Percentiles rank a stretch among this genome's conserved stretches.
phyloP scores from a whole-genome alignment of 805 yeast genomes.

The Priceomyces fermenticarens region DNA sequence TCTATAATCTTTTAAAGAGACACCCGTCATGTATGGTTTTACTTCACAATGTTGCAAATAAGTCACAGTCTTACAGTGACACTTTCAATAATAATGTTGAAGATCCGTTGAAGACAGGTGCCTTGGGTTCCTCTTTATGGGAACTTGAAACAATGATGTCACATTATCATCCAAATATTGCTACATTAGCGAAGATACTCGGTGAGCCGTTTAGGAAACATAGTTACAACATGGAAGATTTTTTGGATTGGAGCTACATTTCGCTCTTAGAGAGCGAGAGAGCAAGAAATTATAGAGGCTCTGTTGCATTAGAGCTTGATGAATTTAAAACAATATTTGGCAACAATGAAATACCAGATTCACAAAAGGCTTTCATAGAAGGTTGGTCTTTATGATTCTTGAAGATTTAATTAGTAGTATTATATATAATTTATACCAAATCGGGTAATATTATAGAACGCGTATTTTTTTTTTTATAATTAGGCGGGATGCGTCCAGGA shows the following conservation, averaged over 20 bases:
- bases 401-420: background rate
- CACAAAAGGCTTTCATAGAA: constrained; percentile 13
- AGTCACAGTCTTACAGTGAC: constrained; percentile 42
- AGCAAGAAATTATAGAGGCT: constrained; percentile 61
- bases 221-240: constrained; percentile 87
- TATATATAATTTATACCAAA: constrained; percentile 1
- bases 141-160: constrained; percentile 74
- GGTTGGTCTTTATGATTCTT: constrained; percentile 26
- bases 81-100: constrained; percentile 61
- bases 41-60: constrained; percentile 52
- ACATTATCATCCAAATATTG: constrained; percentile 95
- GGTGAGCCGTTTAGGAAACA: constrained; percentile 88
- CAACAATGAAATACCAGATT: constrained; percentile 11
- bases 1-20: constrained; percentile 81
- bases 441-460: constrained; percentile 4
- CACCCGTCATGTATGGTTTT: constrained; percentile 94
- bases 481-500: background rate
- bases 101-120: constrained; percentile 78
- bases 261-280: constrained; percentile 62
- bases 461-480: constrained; percentile 3
- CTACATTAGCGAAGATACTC: constrained; percentile 84
- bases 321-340: constrained; percentile 39
- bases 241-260: constrained; percentile 84
- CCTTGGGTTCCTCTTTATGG: constrained; percentile 88
- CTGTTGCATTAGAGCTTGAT: constrained; percentile 78